Base-by-base conservation (phyloP, 2,329 filamentous ascomycete genomes). In the Verticillium nonalfalfae region DNA sequence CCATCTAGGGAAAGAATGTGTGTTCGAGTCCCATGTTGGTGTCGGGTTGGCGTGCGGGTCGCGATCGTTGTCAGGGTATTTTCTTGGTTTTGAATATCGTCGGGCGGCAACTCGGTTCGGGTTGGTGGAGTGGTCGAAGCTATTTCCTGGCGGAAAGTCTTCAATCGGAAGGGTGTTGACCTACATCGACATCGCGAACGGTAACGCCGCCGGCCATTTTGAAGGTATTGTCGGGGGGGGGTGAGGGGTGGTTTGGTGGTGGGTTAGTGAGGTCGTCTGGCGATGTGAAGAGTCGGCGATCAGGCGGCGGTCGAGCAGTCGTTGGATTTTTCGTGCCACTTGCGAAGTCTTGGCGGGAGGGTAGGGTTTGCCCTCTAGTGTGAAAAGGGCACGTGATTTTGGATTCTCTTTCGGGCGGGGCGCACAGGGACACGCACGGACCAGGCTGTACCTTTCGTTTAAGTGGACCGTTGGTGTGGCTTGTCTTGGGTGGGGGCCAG, bases 171-270 rank as follows among this genome's bases (percentile, higher is more conserved):
- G 66, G 66, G 60, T 73, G 33, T 60, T 34, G 64, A 86, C 86
- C 81, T 87, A 90, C 88, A 85, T 91, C 89, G 78, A 93, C 90
- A 83, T 93, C 90, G 82, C 90, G 90, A 81, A 94, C 90, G 73
- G 83, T 86, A 78, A 91, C 85, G 80, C 90, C 90, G 80, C 89
- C 85, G 77, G 82, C 81, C 90, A 93, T 93, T 78, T 84, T 92
- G 82, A 82, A 83, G 84, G 83, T 86, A 70, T 67, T 70, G 66
- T 73, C 76, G 70, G 68, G 67, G 69, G 63, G 61, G 58, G n/a
- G n/a, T 62, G 64, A 64, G 60, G 59, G 67, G 61, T 62, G 64
- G 61, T 50, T 50, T 31, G 18, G 58, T 67, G 69, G 67, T 70
- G 69, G 67, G 70, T 69, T 71, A 60, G 70, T 68, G 70, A 52